Conservation (phyloP, 495 filamentous ascomycete species). For the Lasiosphaeria ovina region DNA sequence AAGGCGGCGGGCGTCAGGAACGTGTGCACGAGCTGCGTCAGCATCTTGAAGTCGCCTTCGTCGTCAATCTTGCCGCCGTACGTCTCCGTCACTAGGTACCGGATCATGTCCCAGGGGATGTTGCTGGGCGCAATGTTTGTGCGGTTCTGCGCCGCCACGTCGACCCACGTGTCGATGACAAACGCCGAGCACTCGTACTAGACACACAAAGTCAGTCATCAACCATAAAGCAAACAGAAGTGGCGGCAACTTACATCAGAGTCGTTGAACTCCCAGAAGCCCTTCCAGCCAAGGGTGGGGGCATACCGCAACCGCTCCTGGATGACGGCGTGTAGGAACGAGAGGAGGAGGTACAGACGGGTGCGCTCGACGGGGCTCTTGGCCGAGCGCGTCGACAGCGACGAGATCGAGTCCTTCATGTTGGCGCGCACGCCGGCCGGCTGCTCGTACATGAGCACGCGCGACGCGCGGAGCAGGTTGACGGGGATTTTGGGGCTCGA, state of each 20-base stretch:
- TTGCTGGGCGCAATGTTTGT: slow-evolving; percentile 91
- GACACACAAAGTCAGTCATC: slow-evolving; percentile 7
- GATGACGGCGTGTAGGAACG: slow-evolving; percentile 93
- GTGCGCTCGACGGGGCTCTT: slow-evolving; percentile 88
- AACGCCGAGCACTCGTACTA: slow-evolving; percentile 96
- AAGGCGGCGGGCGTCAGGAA: slow-evolving; percentile 85
- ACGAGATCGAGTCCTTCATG: slow-evolving; percentile 95
- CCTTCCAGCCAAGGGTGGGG: slow-evolving; percentile 93
- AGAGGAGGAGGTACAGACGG: slow-evolving; percentile 87
- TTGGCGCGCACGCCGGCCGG: slow-evolving; percentile 94
- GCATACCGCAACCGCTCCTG: slow-evolving; percentile 95
- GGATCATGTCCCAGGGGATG: slow-evolving; percentile 96
- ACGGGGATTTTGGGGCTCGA: slow-evolving; percentile 95
- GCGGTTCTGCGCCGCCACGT: slow-evolving; percentile 72
- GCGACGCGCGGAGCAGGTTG: slow-evolving; percentile 87
- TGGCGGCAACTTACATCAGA: slow-evolving; percentile 76
- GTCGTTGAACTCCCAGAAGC: slow-evolving; percentile 99
- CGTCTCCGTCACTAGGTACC: slow-evolving; percentile 84
- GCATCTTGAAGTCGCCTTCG: slow-evolving; percentile 73
- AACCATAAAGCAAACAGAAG: not conserved
- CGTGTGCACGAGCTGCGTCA: slow-evolving; percentile 67
- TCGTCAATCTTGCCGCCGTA: slow-evolving; percentile 99
- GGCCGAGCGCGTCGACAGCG: slow-evolving; percentile 69
- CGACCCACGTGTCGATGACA: slow-evolving; percentile 95
- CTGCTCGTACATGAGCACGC: slow-evolving; percentile 97